phyloP scores from a whole-genome alignment of 1,139 yeast genomes.

The Eremothecium cymbalariae region DNA sequence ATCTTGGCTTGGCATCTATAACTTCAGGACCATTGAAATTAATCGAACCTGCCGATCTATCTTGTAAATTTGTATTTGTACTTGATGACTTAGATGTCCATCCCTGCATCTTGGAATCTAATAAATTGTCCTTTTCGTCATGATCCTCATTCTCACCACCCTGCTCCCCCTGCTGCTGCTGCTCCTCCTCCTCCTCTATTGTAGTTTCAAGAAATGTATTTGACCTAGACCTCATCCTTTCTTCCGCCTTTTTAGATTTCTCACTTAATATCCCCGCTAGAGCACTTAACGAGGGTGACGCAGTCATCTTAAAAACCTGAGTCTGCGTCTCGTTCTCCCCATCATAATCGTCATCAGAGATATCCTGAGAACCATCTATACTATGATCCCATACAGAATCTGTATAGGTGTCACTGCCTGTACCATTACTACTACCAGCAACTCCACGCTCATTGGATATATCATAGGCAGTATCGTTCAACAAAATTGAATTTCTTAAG shows the following conservation, averaged over 20 bases:
- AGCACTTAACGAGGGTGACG: slow-evolving; percentile 39
- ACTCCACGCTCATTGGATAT: slow-evolving; percentile 34
- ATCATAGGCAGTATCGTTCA: slow-evolving; percentile 39
- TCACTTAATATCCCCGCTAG: slow-evolving; percentile 34
- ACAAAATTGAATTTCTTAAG: slow-evolving; percentile 42
- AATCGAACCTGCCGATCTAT: too few relatives aligned
- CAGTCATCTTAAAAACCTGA: slow-evolving; percentile 33
- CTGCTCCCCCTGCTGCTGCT: slow-evolving; percentile 6
- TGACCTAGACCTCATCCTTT: slow-evolving; percentile 16
- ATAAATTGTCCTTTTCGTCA: too few relatives aligned
- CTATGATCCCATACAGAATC: slow-evolving; percentile 5
- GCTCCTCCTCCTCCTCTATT: slow-evolving; percentile 23
- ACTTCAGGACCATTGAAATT: too few relatives aligned
- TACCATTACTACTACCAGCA: slow-evolving; percentile 2
- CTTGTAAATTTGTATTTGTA: background rate
- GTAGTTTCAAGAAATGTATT: slow-evolving; percentile 14
- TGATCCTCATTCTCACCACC: too few relatives aligned
- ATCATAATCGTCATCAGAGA: slow-evolving; percentile 3
- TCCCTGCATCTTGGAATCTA: background rate
- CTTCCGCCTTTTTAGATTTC: slow-evolving; percentile 29
- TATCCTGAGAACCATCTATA: background rate
- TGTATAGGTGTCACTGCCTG: background rate
- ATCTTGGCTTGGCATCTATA: too few relatives aligned
- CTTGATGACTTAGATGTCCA: background rate
- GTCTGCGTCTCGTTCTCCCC: slow-evolving; percentile 18